Base-by-base conservation (phyloP, 2,329 filamentous ascomycete genomes). In the Myriosclerotinia duriaeana region DNA sequence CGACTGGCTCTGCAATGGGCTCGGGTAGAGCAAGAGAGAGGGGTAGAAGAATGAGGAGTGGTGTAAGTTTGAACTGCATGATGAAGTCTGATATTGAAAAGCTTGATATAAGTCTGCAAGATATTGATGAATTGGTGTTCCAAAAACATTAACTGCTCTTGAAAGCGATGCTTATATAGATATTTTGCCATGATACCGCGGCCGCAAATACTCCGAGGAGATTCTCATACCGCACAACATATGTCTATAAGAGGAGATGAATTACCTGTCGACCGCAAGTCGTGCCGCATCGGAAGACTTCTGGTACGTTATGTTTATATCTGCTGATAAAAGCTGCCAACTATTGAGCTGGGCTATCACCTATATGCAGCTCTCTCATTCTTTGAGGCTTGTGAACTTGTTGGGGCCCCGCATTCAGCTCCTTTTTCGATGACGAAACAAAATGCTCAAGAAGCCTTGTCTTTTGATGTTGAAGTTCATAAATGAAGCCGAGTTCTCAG, bases 41-140 rank as follows among this genome's bases (percentile, higher is more conserved):
- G n/a, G 63, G 17, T 2, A 65, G 20, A 34, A 65, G 64, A 26
- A 44, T 9, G 14, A 65, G 36, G 44, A 60, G 17, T 44, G 20
- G 8, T 44, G 38, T 44, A 52, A 53, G 64, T 40, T 65, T 61
- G 26, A 61, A 53, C 1, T 65, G 48, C 46, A 65, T 65, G 14
- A 44, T 53, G 38, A 56, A 11, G 5, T 56, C 38, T 36, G 12
- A 22, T 55, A 9, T 15, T 64, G 15, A 30, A 4, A 8, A n/a
- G 20, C 17, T 22, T 36, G 5, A 17, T 2, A 7, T 36, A 22
- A 17, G 44, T 50, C 30, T 38, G 42, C 2, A 6, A 38, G 44
- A 6, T 38, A 0, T 60, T 20, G 7, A 20, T 6, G 50, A 20
- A 38, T 50, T 36, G 8, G 8, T 60, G 12, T 22, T 44, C 5